Base-by-base conservation (phyloP, 2,329 filamentous ascomycete species). In the Calonectria hongkongensis region DNA sequence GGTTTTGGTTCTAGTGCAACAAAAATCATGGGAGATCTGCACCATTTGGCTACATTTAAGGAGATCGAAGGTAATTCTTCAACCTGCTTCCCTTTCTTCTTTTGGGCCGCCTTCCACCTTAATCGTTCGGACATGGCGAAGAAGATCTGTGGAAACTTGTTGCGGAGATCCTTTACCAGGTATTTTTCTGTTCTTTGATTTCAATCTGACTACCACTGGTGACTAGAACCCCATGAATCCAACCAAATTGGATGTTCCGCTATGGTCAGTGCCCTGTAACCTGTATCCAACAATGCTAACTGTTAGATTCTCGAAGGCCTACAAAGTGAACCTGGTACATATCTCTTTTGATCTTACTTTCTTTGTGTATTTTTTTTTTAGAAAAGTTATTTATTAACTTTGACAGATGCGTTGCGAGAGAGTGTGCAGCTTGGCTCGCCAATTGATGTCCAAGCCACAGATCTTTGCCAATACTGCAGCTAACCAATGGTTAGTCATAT, bases 1-100 rank as follows among this genome's bases (percentile, higher is more conserved):
- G 94, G 92, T 1, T 92, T 98, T 65, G 95, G 94, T 28, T 89
- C 94, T n/a, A 95, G 94, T 0, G 94, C 92, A 0, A 79, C 81
- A 81, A 91, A 93, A 72, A 96, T 97, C 73, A 90, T 91, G 62
- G 89, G 89, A 58, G 94, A 96, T 79, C 94, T 97, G 76, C 89
- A 94, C 15, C 25, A n/a, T 8, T 39, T 63, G 7, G 27, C 15
- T 15, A 16, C 18, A 25, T 48, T 6, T 12, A 63, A 63, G 41
- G 60, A 63, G 41, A 47, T 63, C 21, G 60, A 63, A 30, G 60
- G 43, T 45, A n/a, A 45, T 7, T 21, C 5, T 45, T 45, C 7
- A 36, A 36, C 6, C 6, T 36, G 6, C 6, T 36, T 36, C 33
- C 7, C 33, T 36, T 36, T 33, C 30, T 33, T 33, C 9, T 33